These are phyloP conservation scores for Nicotiana rustica DNA, from an alignment of 305 asterid genomes.

Conservation along the genomic window DNA sequence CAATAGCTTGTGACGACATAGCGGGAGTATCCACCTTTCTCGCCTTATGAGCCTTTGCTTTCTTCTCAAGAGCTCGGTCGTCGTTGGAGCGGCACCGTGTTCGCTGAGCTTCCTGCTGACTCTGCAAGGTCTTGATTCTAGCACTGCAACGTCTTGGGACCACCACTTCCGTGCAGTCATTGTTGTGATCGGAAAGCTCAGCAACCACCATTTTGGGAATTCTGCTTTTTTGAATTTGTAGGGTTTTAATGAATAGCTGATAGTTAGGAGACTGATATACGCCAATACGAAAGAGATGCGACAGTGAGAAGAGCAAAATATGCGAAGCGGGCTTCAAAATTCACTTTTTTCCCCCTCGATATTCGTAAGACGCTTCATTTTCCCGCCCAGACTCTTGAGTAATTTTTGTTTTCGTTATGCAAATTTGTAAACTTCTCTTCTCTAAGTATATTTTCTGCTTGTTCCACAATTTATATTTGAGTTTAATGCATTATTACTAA, in stretches of 20 bases:
- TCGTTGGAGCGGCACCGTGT: slow-evolving; percentile 19
- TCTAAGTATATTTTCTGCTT: too few species aligned
- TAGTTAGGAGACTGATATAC: too few species aligned
- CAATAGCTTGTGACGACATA: not conserved
- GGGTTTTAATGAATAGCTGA: not conserved
- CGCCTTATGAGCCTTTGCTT: slow-evolving; percentile 19
- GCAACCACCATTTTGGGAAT: slow-evolving; percentile 37
- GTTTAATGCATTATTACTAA: too few species aligned
- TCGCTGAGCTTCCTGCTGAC: slow-evolving; percentile 24
- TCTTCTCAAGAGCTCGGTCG: not conserved
- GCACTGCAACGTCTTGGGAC: slow-evolving; percentile 41
- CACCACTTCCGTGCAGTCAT: slow-evolving; percentile 31
- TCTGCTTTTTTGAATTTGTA: not conserved
- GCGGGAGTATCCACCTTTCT: slow-evolving; percentile 28
- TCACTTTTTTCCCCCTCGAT: not conserved
- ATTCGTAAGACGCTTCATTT: slow-evolving; percentile 13
- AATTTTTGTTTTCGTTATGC: slow-evolving; percentile 10
- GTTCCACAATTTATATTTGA: too few species aligned
- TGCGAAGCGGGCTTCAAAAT: not conserved
- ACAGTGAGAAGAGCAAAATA: not conserved
- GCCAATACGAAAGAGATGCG: not conserved
- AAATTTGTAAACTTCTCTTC: not conserved
- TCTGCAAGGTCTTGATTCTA: slow-evolving; percentile 35
- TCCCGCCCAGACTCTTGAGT: slow-evolving; percentile 28
- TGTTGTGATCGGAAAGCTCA: slow-evolving; percentile 19